These are phyloP conservation scores for Colletotrichum lupini DNA, from an alignment of 2,329 filamentous ascomycete species.

Conservation along the genomic window DNA sequence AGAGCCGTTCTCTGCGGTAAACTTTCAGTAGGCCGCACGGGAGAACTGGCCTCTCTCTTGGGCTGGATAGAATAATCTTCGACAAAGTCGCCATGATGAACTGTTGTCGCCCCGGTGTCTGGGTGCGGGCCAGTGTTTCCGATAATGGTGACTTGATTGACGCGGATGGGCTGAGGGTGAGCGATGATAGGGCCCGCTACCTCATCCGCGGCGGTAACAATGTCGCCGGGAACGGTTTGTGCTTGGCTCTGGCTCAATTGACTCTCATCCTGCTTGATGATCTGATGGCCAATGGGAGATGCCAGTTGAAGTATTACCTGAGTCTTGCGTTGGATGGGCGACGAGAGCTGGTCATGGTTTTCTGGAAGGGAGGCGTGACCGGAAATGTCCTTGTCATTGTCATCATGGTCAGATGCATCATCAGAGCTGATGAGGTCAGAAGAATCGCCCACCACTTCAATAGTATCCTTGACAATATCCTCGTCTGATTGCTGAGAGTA, in stretches of 20 bases:
- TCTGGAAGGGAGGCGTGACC: not conserved
- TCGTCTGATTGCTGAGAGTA: slow-evolving; percentile 42
- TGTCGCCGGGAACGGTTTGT: not conserved
- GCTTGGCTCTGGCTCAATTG: not conserved
- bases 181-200: slow-evolving; percentile 26
- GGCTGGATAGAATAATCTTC: slow-evolving; percentile 25
- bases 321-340: slow-evolving; percentile 24
- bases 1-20: slow-evolving; percentile 15
- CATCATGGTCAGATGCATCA: slow-evolving; percentile 38
- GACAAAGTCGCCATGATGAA: not conserved
- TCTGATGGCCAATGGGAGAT: not conserved
- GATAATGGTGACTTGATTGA: slow-evolving; percentile 34
- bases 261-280: slow-evolving; percentile 16
- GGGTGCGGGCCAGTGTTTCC: slow-evolving; percentile 1
- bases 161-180: slow-evolving; percentile 34
- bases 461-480: slow-evolving; percentile 67
- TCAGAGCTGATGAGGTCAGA: slow-evolving; percentile 44
- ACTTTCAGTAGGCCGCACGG: slow-evolving; percentile 19
- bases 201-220: not conserved
- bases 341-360: slow-evolving; percentile 19
- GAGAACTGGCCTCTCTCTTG: slow-evolving; percentile 30
- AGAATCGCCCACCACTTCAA: slow-evolving; percentile 62
- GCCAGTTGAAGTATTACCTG: not conserved
- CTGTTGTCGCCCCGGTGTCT: not conserved
- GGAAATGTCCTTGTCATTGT: slow-evolving; percentile 20